A percentile compares a stretch with the other conserved stretches of the same genome.
Conservation (phyloP, 805 yeast genomes). For the Scheffersomyces stipitis region DNA sequence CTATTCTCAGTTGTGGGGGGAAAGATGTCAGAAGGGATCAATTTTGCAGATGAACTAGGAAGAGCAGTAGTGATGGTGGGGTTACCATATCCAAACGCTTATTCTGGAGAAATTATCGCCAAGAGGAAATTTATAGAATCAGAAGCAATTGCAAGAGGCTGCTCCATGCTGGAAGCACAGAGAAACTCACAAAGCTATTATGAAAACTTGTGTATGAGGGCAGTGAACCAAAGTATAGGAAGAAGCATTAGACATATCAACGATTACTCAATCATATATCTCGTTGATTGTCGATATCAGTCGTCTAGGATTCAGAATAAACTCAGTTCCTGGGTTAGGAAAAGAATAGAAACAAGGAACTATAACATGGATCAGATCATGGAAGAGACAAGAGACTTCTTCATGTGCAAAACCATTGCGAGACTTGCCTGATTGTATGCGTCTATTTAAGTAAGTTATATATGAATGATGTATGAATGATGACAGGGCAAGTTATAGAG, state of each 20-base stretch:
- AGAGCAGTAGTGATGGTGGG: slow-evolving; percentile 86
- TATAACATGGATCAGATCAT: slow-evolving; percentile 11
- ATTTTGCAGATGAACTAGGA: slow-evolving; percentile 85
- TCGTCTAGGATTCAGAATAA: slow-evolving; percentile 49
- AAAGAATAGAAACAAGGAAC: slow-evolving; percentile 14
- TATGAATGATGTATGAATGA: neutral
- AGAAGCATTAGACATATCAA: slow-evolving; percentile 81
- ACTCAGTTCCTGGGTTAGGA: slow-evolving; percentile 70
- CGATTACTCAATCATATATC: slow-evolving; percentile 75
- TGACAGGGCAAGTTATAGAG: neutral
- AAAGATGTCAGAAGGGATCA: slow-evolving; percentile 88
- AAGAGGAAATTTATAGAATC: slow-evolving; percentile 63
- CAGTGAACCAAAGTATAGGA: slow-evolving; percentile 91
- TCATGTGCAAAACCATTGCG: slow-evolving; percentile 13
- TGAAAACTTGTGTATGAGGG: slow-evolving; percentile 85
- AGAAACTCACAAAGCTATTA: slow-evolving; percentile 56
- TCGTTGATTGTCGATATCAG: slow-evolving; percentile 66
- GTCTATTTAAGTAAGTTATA: slow-evolving; percentile 5
- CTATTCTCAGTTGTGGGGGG: slow-evolving; percentile 91
- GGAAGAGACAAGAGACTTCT: slow-evolving; percentile 27
- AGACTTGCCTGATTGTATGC: slow-evolving; percentile 3
- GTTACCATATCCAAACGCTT: slow-evolving; percentile 82
- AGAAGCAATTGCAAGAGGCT: slow-evolving; percentile 48
- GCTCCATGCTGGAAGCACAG: slow-evolving; percentile 44
- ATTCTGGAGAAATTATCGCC: slow-evolving; percentile 78